Evolutionary conservation across 208 protist genomes (phyloP), one percentile per base, ranked within the genome.

Genomic region (Trypanosomatidae sp.): DNA sequence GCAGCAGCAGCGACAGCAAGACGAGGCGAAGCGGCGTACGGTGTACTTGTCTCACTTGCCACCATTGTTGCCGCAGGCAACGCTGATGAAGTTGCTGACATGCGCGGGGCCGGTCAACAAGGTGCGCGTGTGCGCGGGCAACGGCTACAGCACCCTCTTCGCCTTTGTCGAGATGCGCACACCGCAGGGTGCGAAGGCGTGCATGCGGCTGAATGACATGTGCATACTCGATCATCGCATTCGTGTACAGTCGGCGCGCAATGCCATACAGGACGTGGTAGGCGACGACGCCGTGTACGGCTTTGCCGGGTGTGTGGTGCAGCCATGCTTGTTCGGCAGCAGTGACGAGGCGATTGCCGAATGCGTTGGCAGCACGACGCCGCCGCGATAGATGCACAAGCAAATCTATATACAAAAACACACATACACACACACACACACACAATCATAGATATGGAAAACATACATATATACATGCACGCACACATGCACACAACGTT

Each of bases 161-260:
- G 75, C 82, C 0, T 91, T 91, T 61, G 82, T 91, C 11, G 76
- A 91, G 48, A 91, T 91, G 76, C 56, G 62, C 8, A 77, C 66
- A 7, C 8, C 63, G 13, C 64, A 80, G 24, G 76, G 56, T 22
- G 76, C 66, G 18, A 44, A 54, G 15, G 72, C 60, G 10, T 28
- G 50, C 21, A 51, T 80, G 44, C 60, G 68, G 28, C 65, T 91
- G 41, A 82, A 77, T 45, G 62, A 63, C 16, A 42, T 66, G 13
- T 56, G 66, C 44, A 20, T 87, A 50, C 61, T 83, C 46, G 82
- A 76, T 16, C 54, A 44, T 43, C 51, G 33, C 33, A 64, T 91
- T 22, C 71, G 74, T 19, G 73, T 91, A 20, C 74, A 87, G 53
- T 56, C 65, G 19, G 82, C 82, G 16, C 72, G 68, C 13, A 91